A percentile compares a stretch with the other conserved stretches of the same genome.
These are phyloP conservation scores for Prunella vulgaris DNA, from an alignment of 257 asterid genomes.

Conservation along the genomic window DNA sequence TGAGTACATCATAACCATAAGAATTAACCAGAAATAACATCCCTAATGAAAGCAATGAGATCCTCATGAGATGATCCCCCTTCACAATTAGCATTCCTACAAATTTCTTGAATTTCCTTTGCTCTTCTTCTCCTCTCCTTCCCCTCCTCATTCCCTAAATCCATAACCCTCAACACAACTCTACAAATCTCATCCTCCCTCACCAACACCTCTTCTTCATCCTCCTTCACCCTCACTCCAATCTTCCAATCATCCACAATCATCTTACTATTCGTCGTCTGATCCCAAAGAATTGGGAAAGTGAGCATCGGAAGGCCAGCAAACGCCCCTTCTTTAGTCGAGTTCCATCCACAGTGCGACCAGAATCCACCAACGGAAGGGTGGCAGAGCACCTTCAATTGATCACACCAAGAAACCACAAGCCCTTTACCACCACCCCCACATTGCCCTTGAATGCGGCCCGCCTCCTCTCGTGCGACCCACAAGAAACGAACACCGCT, in stretches of 20 bases:
- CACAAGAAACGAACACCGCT: slow-evolving; percentile 48
- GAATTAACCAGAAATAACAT: background rate
- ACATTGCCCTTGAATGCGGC: background rate
- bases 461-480: slow-evolving; percentile 37
- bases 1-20: too few species aligned
- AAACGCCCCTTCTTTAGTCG: slow-evolving; percentile 44
- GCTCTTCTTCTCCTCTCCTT: slow-evolving; percentile 37
- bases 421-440: slow-evolving; percentile 35
- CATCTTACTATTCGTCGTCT: slow-evolving; percentile 39
- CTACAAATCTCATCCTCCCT: slow-evolving; percentile 30
- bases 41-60: slow-evolving; percentile 21
- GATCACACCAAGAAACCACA: slow-evolving; percentile 60
- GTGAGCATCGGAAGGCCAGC: slow-evolving; percentile 46
- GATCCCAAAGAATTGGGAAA: slow-evolving; percentile 52
- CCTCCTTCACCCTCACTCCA: slow-evolving; percentile 46
- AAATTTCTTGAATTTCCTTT: slow-evolving; percentile 27
- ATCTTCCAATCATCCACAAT: slow-evolving; percentile 55
- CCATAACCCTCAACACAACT: slow-evolving; percentile 36
- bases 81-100: slow-evolving; percentile 23
- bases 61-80: slow-evolving; percentile 34
- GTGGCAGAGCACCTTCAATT: slow-evolving; percentile 49
- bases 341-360: slow-evolving; percentile 72
- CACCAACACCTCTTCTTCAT: slow-evolving; percentile 27
- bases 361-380: slow-evolving; percentile 51
- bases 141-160: slow-evolving; percentile 34